Evolutionary conservation across 805 yeast genomes (phyloP), one percentile per base, ranked within the genome.

Genomic region (Ogataea allantospora): DNA sequence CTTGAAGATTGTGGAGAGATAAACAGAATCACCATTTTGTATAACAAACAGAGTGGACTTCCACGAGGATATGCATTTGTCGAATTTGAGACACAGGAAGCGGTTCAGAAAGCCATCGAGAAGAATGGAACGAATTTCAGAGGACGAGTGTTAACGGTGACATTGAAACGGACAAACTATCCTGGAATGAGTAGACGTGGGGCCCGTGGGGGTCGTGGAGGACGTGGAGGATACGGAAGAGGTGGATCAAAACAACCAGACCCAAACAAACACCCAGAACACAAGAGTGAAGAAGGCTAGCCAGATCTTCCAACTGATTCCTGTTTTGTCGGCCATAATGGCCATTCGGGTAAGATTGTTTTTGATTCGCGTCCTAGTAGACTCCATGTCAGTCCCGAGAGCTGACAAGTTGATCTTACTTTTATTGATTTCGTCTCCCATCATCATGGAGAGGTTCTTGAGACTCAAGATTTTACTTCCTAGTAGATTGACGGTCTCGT

Each of bases 11-110:
- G 79, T 30, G 95, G 95, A 1, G 70, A 73, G 12, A 83, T 88
- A 38, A 81, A 84, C 55, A 71, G 95, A 50, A 88, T 88, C 22
- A 86, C 93, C 5, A 85, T 88, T 32, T 63, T 84, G 57, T 66
- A 71, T 47, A 83, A 87, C 62, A 78, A 77, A 59, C 66, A 65
- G 50, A 78, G 89, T 0, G 91, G 93, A 4, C 80, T 74, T 47
- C 89, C 95, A 30, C 84, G 82, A 60, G 95, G 96, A 2, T 86
- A 72, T 63, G 95, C 95, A 0, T 87, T 85, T 60, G 73, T 87
- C 46, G 95, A 87, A 58, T 87, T 84, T 55, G 77, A 80, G 24
- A 79, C 76, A 54, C 73, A 71, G 4, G 72, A 73, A 11, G 69
- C 73, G 7, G 89, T 83, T 5, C 65, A 73, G 14, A 69, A 73